Evolutionary conservation across 1,139 yeast species (phyloP).

Genomic region (Geotrichum carabidarum): DNA sequence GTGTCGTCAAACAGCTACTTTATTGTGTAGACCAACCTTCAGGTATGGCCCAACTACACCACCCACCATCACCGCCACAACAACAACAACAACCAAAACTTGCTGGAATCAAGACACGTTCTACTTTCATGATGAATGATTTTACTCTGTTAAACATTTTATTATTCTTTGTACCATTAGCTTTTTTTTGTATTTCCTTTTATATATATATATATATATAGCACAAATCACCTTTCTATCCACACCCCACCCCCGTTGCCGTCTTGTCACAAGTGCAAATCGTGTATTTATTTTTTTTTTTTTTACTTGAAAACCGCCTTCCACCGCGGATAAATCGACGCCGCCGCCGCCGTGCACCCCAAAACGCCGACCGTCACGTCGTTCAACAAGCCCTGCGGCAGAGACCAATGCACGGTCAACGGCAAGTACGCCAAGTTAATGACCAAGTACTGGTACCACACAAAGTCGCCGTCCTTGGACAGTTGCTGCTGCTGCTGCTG

Average conservation of each 20-base stretch:
- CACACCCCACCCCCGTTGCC: too few relatives aligned
- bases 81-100: too few relatives aligned
- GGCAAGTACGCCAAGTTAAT: constrained; percentile 42
- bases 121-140: not conserved
- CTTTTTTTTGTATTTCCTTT: not conserved
- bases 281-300: not conserved
- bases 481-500: constrained; percentile 8
- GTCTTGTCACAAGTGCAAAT: too few relatives aligned
- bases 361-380: constrained; percentile 38
- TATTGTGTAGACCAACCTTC: constrained; percentile 4
- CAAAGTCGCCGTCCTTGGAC: constrained; percentile 15
- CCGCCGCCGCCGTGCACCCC: constrained; percentile 38
- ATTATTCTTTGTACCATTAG: not conserved
- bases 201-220: not conserved
- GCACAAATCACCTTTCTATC: not conserved
- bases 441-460: constrained; percentile 26
- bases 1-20: constrained; percentile 10
- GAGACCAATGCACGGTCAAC: constrained; percentile 43
- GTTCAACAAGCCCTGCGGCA: constrained; percentile 36
- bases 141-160: not conserved
- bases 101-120: too few relatives aligned
- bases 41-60: too few relatives aligned
- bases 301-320: constrained; percentile 1
- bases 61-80: too few relatives aligned
- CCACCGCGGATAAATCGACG: constrained; percentile 29